Percentiles rank a stretch among this genome's conserved stretches.
Conservation (phyloP, 768 basidiomycete species). For the Lactarius quietus region DNA sequence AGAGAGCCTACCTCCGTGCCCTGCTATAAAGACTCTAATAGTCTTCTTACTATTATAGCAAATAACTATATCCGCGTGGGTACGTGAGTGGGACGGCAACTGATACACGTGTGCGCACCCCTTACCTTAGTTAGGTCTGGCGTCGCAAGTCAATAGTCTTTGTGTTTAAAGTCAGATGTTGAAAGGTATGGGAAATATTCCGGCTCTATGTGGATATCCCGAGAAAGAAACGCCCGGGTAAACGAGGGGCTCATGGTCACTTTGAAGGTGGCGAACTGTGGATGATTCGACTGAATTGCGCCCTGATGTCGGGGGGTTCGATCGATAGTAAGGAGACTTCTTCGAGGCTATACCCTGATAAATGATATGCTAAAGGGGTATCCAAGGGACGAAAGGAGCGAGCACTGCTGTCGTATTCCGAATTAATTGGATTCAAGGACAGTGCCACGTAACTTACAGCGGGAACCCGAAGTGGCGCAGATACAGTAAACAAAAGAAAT, state of each 20-base stretch:
- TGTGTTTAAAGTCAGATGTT: not conserved
- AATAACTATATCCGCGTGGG: not conserved
- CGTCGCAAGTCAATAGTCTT: not conserved
- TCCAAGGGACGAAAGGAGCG: not conserved
- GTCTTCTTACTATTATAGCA: not conserved
- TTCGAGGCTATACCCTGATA: not conserved
- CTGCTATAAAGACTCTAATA: not conserved
- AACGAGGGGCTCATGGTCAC: not conserved
- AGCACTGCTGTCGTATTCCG: not conserved
- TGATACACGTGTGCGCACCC: not conserved
- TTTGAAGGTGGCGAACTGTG: not conserved
- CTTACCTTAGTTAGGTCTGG: not conserved
- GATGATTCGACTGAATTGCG: not conserved
- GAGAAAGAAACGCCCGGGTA: not conserved
- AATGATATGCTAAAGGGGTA: not conserved
- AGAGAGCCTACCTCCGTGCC: not conserved
- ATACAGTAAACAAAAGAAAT: not conserved
- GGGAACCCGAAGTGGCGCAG: not conserved
- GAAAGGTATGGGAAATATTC: not conserved
- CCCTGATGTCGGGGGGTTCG: not conserved
- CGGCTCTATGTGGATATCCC: not conserved
- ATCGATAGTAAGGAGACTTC: slow-evolving; percentile 1
- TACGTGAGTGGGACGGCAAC: not conserved
- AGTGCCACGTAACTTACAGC: slow-evolving; percentile 1
- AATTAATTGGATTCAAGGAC: not conserved